These are phyloP conservation scores for Calophaca sinica DNA, from an alignment of 306 rosid genomes.

Conservation along the genomic window DNA sequence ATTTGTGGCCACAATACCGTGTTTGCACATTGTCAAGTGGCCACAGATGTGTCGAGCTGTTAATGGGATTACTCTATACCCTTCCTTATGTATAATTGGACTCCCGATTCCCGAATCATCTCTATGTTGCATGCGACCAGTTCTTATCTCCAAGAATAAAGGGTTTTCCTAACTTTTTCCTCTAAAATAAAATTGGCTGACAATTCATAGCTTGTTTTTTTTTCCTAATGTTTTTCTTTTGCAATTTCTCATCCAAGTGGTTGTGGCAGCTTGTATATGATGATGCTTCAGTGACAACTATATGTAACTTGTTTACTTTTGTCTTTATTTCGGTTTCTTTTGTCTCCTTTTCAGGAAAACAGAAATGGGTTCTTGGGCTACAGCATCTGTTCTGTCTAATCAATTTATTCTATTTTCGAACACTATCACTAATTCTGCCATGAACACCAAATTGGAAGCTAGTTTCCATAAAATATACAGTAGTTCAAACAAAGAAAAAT, in stretches of 20 bases:
- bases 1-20: background rate
- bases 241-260: constrained; percentile 1
- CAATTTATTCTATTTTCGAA: constrained; percentile 44
- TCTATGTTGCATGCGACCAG: background rate
- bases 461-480: constrained; percentile 36
- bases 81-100: background rate
- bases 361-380: constrained; percentile 56
- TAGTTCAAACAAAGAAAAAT: constrained; percentile 40
- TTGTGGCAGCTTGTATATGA: constrained; percentile 23
- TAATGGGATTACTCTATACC: constrained; percentile 5
- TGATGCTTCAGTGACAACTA: constrained; percentile 14
- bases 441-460: constrained; percentile 38
- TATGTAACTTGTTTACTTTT: constrained; percentile 32
- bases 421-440: constrained; percentile 38
- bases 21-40: background rate
- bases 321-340: constrained; percentile 35
- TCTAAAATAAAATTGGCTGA: background rate
- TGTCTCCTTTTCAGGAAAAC: constrained; percentile 42
- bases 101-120: background rate
- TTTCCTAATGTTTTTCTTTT: background rate
- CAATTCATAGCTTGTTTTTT: background rate
- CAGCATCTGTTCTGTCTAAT: constrained; percentile 44
- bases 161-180: background rate
- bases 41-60: background rate
- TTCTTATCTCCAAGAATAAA: background rate